phyloP scores from a whole-genome alignment of 2,329 filamentous ascomycete species.

The Nakataea oryzae region DNA sequence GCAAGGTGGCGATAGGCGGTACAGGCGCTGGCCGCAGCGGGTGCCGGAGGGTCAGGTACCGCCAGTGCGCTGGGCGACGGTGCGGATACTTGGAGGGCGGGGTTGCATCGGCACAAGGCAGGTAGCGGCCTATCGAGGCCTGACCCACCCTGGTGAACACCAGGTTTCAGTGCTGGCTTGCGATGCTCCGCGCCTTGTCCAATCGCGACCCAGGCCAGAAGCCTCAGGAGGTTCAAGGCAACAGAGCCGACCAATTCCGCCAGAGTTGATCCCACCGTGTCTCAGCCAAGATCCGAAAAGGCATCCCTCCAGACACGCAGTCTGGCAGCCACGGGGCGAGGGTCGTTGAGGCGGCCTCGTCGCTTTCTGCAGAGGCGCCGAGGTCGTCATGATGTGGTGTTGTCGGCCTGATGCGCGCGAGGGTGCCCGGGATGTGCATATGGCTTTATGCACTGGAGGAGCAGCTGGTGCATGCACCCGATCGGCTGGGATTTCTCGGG shows the following conservation, averaged over 20 bases:
- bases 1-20: neutral
- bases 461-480: neutral
- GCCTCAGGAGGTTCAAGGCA: neutral
- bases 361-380: too few species aligned
- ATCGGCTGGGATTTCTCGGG: neutral
- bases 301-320: neutral
- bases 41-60: neutral
- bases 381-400: neutral
- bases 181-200: neutral
- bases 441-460: neutral
- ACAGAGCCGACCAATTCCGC: neutral
- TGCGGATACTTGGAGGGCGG: neutral
- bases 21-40: neutral
- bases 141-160: neutral
- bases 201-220: neutral
- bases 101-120: neutral
- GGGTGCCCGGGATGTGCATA: neutral
- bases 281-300: neutral
- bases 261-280: neutral
- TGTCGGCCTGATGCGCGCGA: neutral
- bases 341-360: too few species aligned
- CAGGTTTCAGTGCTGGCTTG: slow-evolving; percentile 1
- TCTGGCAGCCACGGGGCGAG: neutral
- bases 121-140: neutral
- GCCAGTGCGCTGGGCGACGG: neutral